Evolutionary conservation across 306 rosid genomes (phyloP), one percentile per base, ranked within the genome.

Genomic region (Mimosa pudica): DNA sequence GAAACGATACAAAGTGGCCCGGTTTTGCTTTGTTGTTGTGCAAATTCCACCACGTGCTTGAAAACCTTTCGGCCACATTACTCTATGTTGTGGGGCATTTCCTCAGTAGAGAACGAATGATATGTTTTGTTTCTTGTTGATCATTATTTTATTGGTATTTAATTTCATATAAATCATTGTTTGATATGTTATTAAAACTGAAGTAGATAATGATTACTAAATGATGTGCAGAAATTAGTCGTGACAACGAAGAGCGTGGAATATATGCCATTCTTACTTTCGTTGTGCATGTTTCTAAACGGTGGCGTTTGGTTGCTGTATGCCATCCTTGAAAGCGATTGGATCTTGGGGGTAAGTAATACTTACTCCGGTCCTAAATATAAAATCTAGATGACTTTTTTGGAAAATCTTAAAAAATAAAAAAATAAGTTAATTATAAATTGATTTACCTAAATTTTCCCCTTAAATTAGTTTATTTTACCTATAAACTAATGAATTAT

Each of bases 201-300:
- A 16, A 54, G 8, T n/a, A 5, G n/a, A 2, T 1, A n/a, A 2
- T n/a, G 3, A 8, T 57, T n/a, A 18, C 8, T 0, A 57, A 57
- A n/a, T 57, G 18, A 55, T 57, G 11, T 18, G 63, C 90, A 91
- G 92, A 84, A 79, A 86, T 85, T 87, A n/a, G 97, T 89, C 83
- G 84, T 93, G 73, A 84, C 61, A 2, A 90, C 83, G 13, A 87
- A 85, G 70, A 90, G 94, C 35, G 97, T 93, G 78, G 91, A 90
- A 81, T 93, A 81, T 67, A 87, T 89, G 89, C 94, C 97, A 51
- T 89, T 90, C 67, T 79, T 82, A 12, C 89, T 93, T 16, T 90
- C 94, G 0, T 83, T 93, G 46, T 90, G 87, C 85, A 71, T 80
- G 54, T 85, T 89, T 54, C 38, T 92, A 30, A 90, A 89, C 13